Conservation (phyloP, 2,329 filamentous ascomycete species). For the Cercospora canescens region DNA sequence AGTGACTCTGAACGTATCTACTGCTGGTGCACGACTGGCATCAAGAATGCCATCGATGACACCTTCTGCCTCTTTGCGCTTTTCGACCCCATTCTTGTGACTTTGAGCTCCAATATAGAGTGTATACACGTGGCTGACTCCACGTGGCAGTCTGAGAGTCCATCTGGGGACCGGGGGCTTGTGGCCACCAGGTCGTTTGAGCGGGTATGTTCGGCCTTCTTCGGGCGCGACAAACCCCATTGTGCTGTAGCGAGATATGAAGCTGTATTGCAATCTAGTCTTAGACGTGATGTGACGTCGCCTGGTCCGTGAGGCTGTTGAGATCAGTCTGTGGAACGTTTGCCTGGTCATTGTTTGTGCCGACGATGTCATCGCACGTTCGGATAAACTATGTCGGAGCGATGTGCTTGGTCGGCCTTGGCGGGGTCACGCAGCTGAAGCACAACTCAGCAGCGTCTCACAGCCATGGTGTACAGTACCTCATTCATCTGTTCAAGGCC, state of each 20-base stretch:
- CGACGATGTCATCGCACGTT: background rate
- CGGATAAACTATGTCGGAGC: background rate
- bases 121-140: slow-evolving; percentile 31
- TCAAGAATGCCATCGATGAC: slow-evolving; percentile 29
- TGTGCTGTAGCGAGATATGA: background rate
- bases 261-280: background rate
- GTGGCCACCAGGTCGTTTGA: slow-evolving; percentile 36
- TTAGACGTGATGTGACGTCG: background rate
- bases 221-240: slow-evolving; percentile 17
- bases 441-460: too few relatives aligned
- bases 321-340: background rate
- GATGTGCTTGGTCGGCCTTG: background rate
- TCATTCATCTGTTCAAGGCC: too few relatives aligned
- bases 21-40: slow-evolving; percentile 5
- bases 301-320: background rate
- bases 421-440: background rate
- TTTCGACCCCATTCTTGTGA: slow-evolving; percentile 20
- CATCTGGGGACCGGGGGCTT: slow-evolving; percentile 38
- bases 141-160: slow-evolving; percentile 30
- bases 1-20: slow-evolving; percentile 35
- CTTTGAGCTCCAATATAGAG: slow-evolving; percentile 38
- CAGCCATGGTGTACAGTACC: too few relatives aligned
- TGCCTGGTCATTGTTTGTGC: background rate
- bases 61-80: slow-evolving; percentile 15
- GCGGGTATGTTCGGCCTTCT: slow-evolving; percentile 31